Evolutionary conservation across 176 grass and related monocot genomes (phyloP), one percentile per base, ranked within the genome.

Genomic region (Oryza brachyantha): DNA sequence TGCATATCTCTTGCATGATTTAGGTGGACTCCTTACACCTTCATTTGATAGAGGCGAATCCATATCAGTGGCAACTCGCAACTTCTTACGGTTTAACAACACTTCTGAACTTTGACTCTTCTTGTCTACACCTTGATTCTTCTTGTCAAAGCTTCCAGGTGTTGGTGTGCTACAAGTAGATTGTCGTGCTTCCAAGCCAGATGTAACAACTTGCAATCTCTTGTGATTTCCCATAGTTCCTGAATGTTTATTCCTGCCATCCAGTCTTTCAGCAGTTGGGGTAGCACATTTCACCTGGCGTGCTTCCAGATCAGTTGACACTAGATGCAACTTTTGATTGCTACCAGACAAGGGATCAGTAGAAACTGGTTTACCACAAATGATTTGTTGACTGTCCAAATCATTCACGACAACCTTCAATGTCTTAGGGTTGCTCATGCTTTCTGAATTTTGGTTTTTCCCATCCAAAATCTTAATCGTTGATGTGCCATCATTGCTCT

Each of bases 401-500:
- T 84, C 66, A 76, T 45, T 68, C 17, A 71, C 64, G 75, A 36
- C 52, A 65, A 71, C 78, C 72, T 76, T 79, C 79, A 88, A 71
- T 17, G 70, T 31, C 78, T 88, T 88, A 48, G 36, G 37, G 74
- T 57, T 88, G 14, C 34, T 68, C 67, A 9, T 81, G 62, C 26
- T 85, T 75, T 85, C 90, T 79, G 63, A 71, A 69, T 29, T 66
- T 82, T 86, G 90, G 26, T 78, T 88, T 54, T 83, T 85, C 45
- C 71, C 79, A 75, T 85, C 76, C 22, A 57, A 43, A 58, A 64
- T 34, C 26, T 86, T 73, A 62, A 76, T 48, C 8, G 9, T 22
- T 25, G 5, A 29, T 28, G 63, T 34, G 80, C n/a, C 74, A 27
- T 14, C 22, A 17, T 81, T 76, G 35, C 81, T 48, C 55, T 38